phyloP scores from a whole-genome alignment of 73 alveolate genomes.

The Breviolum minutum region DNA sequence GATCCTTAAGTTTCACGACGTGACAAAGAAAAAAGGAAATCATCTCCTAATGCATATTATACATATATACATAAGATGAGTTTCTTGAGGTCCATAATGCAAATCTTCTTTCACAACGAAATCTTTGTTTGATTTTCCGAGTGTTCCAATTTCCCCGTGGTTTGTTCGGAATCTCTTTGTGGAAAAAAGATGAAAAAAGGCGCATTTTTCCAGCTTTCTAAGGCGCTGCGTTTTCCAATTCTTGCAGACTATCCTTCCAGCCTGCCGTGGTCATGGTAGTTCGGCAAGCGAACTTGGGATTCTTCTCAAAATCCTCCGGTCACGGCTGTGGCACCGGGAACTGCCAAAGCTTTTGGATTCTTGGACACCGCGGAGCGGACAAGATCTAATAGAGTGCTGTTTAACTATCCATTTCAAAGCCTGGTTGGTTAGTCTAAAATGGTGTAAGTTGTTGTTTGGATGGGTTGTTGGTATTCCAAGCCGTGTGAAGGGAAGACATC shows the following conservation, averaged over 20 bases:
- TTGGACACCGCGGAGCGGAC: too few relatives aligned
- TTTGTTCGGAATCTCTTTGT: background rate
- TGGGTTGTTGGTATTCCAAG: too few relatives aligned
- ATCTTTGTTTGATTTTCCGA: background rate
- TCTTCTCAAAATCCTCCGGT: background rate
- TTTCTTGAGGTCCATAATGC: too few relatives aligned
- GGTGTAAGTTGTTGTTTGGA: too few relatives aligned
- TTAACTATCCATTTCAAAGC: too few relatives aligned
- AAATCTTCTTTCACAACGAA: background rate
- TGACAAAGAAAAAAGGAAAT: too few relatives aligned
- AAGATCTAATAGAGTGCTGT: too few relatives aligned
- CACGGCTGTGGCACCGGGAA: constrained; percentile 26
- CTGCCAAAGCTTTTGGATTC: background rate
- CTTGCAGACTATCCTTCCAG: constrained; percentile 15
- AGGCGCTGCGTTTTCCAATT: background rate
- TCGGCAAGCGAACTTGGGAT: constrained; percentile 23
- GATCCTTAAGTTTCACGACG: too few relatives aligned
- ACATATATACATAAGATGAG: too few relatives aligned
- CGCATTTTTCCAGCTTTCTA: background rate
- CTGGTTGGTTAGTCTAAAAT: too few relatives aligned
- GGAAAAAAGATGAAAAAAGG: background rate
- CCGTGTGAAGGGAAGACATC: too few relatives aligned
- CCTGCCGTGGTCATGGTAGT: constrained; percentile 34
- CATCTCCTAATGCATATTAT: too few relatives aligned
- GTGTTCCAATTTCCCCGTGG: background rate